Evolutionary conservation across 768 basidiomycete species (phyloP).

Genomic region (Russula sp.): DNA sequence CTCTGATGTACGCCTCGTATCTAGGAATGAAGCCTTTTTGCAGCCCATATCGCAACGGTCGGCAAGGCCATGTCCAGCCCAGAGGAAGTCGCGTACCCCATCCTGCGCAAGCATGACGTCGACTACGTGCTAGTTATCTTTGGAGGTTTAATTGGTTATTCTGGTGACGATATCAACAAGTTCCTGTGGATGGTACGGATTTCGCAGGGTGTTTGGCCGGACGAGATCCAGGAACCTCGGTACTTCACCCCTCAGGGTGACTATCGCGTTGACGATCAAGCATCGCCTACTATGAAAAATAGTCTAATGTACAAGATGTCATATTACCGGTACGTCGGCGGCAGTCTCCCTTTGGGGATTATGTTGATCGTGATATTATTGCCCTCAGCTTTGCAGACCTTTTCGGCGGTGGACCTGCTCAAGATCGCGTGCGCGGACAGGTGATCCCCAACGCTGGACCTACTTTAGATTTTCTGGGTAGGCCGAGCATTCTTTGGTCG

Average conservation of each 20-base stretch:
- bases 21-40: constrained; percentile 3
- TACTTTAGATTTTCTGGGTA: constrained; percentile 84
- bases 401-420: constrained; percentile 69
- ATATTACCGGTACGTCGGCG: constrained; percentile 70
- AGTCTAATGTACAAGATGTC: constrained; percentile 99
- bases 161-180: constrained; percentile 99
- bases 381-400: constrained; percentile 74
- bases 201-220: constrained; percentile 95
- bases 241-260: constrained; percentile 93
- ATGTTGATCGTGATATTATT: not conserved
- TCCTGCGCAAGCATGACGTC: constrained; percentile 95
- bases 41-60: constrained; percentile 97
- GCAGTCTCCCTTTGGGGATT: not conserved
- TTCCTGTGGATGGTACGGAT: constrained; percentile 99
- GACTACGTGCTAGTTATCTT: constrained; percentile 98
- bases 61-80: constrained; percentile 96
- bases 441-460: constrained; percentile 72
- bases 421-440: constrained; percentile 90
- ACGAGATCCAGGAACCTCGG: constrained; percentile 92
- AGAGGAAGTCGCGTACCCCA: constrained; percentile 96
- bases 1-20: not conserved
- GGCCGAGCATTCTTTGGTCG: constrained; percentile 33
- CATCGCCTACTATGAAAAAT: constrained; percentile 85
- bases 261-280: constrained; percentile 86
- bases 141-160: constrained; percentile 93